Base-by-base conservation (phyloP, 495 filamentous ascomycete genomes). In the Tuber magnatum region DNA sequence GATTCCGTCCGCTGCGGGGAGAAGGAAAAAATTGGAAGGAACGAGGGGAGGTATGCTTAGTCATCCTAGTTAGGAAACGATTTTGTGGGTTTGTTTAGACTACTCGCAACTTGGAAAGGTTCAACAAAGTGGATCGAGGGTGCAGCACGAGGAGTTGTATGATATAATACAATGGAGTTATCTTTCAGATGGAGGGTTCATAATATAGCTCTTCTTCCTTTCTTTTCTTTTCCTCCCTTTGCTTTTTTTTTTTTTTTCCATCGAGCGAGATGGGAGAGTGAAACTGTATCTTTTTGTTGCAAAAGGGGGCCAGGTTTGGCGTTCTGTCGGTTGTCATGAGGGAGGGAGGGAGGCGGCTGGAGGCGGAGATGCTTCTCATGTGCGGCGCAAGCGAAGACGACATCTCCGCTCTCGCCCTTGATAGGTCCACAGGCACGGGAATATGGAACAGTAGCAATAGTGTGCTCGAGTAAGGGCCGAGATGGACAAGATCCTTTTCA, bases 31-130 rank as follows among this genome's bases (percentile, higher is more conserved):
- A 46, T 46, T 38, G 39, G n/a, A 65, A 7, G 41, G 38, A 42
- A n/a, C 40, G 61, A 68, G 3, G 28, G 9, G 71, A 65, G n/a
- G 69, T 9, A 6, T n/a, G 75, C 69, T 78, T 74, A 78, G 77
- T 78, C 77, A 78, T 71, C 48, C 2, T 39, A 14, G n/a, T 22
- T 10, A 3, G 18, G 56, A 35, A 16, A 20, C 12, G 56, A 4
- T 35, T 32, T 65, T 65, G 28, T 35, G 14, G 56, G 56, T 7
- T 65, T 18, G 56, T 35, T 65, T 35, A n/a, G n/a, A n/a, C n/a
- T n/a, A n/a, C n/a, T n/a, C n/a, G n/a, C n/a, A n/a, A 56, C 5
- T 7, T 40, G 39, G 39, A 40, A 40, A 7, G 39, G 39, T 40
- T 40, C 39, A 40, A 40, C 39, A 40, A 24, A 6, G 14, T 46